Evolutionary conservation across 2,329 filamentous ascomycete species (phyloP), one percentile per base, ranked within the genome.

Genomic region (Cercospora zeina): DNA sequence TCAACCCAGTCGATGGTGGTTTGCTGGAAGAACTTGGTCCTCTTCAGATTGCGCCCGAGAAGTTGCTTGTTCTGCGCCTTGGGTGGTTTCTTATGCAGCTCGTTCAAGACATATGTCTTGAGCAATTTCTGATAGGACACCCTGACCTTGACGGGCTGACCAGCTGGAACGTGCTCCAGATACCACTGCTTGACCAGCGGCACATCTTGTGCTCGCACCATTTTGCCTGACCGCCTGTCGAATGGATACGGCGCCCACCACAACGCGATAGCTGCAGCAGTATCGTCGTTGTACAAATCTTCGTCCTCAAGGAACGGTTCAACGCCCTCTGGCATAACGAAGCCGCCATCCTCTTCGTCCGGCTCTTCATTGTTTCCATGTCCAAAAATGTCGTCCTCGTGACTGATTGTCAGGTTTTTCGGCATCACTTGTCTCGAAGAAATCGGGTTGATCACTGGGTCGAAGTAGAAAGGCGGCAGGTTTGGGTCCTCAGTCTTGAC

Each of bases 161-260:
- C 89, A 60, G 89, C 86, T 10, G 95, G 93, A 67, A 92, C 93
- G 74, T 99, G 96, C 77, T 99, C 93, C 5, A 99, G 83, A 73
- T 99, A 99, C 90, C 92, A 97, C 76, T 97, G 95, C 78, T 99
- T 99, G 57, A 99, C 90, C 8, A 99, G 80, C 3, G 96, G 92
- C 19, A 99, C 95, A 76, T 99, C 96, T 77, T 99, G 93, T 11
- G 95, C 95, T 58, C 96, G 87, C 63, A 97, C 93, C 93, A 97
- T 99, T 68, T 87, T 89, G 36, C 95, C 95, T 39, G 95, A 97
- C 61, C 95, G 86, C 71, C 92, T 88, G 77, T 99, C 88, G 75
- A 99, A 99, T 0, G 96, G 95, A 74, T 90, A 96, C 24, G 95
- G 96, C 30, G 95, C 93, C 96, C 96, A 99, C 93, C 95, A 99